Evolutionary conservation across 306 rosid genomes (phyloP).

Genomic region (Trifolium pratense): DNA sequence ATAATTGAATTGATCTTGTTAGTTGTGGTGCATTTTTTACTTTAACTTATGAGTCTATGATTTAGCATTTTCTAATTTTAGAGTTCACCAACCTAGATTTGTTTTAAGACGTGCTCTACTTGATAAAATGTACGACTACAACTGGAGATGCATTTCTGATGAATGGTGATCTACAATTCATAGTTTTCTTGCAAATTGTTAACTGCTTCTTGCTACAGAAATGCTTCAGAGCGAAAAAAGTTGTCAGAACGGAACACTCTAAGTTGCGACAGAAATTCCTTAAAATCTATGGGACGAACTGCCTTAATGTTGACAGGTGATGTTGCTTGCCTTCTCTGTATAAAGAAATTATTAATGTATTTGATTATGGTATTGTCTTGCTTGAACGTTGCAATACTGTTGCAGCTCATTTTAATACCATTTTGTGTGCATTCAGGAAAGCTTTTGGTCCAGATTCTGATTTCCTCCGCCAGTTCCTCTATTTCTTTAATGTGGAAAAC

Average conservation of each 20-base stretch:
- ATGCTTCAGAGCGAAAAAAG: slow-evolving; percentile 96
- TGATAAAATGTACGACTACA: slow-evolving; percentile 13
- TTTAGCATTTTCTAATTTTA: slow-evolving; percentile 19
- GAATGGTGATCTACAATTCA: slow-evolving; percentile 16
- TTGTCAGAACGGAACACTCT: slow-evolving; percentile 62
- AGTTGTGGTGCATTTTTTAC: slow-evolving; percentile 1
- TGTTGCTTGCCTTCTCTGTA: slow-evolving; percentile 13
- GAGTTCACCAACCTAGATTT: slow-evolving; percentile 38
- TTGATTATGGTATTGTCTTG: slow-evolving; percentile 21
- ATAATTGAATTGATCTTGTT: slow-evolving; percentile 1
- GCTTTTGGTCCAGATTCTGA: slow-evolving; percentile 87
- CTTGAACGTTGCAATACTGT: slow-evolving; percentile 25
- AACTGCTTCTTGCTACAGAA: slow-evolving; percentile 80
- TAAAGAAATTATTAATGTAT: background rate
- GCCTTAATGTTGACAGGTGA: slow-evolving; percentile 81
- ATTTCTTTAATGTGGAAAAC: slow-evolving; percentile 72
- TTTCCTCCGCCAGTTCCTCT: slow-evolving; percentile 84
- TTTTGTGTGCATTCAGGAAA: slow-evolving; percentile 64
- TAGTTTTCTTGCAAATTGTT: slow-evolving; percentile 47
- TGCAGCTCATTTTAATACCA: slow-evolving; percentile 31
- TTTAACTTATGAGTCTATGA: slow-evolving; percentile 12
- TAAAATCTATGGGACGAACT: slow-evolving; percentile 60
- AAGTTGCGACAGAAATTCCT: slow-evolving; percentile 71
- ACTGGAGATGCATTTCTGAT: slow-evolving; percentile 23
- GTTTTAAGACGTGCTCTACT: slow-evolving; percentile 24